These are phyloP conservation scores for Anthoceros angustus DNA, from an alignment of 225 moss, liverwort and hornwort genomes.

Conservation along the genomic window DNA sequence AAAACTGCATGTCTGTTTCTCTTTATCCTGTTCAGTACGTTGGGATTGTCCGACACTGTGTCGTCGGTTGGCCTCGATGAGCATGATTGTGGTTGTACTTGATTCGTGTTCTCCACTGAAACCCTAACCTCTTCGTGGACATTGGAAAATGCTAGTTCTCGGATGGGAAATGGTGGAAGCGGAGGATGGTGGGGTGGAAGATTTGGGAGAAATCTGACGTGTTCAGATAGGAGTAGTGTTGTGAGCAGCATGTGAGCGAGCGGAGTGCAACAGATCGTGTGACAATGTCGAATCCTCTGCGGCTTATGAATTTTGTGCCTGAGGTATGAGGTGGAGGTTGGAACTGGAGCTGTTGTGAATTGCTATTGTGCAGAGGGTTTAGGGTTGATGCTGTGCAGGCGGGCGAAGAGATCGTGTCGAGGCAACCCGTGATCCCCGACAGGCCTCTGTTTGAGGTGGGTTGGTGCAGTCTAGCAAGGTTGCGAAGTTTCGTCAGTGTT, in stretches of 20 bases:
- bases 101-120: too few species aligned
- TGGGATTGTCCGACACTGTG: too few species aligned
- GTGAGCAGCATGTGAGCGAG: background rate
- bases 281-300: constrained; percentile 18
- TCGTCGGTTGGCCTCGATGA: too few species aligned
- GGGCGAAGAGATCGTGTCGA: constrained; percentile 18
- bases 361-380: background rate
- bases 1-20: too few species aligned
- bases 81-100: too few species aligned
- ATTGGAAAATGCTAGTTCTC: too few species aligned
- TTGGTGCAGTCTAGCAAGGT: background rate
- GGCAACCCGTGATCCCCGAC: constrained; percentile 14
- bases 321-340: constrained; percentile 8
- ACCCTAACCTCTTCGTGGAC: too few species aligned
- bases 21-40: too few species aligned
- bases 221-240: too few species aligned
- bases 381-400: constrained; percentile 1
- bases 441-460: constrained; percentile 37
- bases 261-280: background rate
- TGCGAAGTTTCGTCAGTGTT: constrained; percentile 4
- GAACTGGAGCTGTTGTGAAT: background rate
- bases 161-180: too few species aligned
- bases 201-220: too few species aligned
- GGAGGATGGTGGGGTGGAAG: too few species aligned
- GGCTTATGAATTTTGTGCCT: constrained; percentile 45